Base-by-base conservation (phyloP, 371 early-diverging fungal genomes). In the Batkoa obscura region DNA sequence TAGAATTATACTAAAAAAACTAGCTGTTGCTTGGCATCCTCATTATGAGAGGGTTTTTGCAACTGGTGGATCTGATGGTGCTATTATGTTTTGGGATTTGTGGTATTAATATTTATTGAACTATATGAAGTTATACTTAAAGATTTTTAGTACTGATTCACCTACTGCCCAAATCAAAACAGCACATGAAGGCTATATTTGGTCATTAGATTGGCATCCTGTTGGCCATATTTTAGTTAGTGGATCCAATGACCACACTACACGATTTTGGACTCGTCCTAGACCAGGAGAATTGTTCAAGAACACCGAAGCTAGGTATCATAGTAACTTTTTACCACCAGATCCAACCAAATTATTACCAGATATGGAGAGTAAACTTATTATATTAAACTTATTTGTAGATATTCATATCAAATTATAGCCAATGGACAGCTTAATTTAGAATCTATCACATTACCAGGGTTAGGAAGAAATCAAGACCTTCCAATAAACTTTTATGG, bases 171-270 rank as follows among this genome's bases (percentile, higher is more conserved):
- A 73, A 10, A 76, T 95, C 62, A 88, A 92, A 43, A 76, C 76
- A 10, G 98, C 96, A 0, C 99, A 99, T 64, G 93, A 90, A 30
- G 83, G 84, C 34, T 84, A 89, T 48, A 83, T 99, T n/a, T 99
- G 98, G 94, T 82, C 95, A 3, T 68, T 99, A 41, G 99, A 96
- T 62, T 99, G 93, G 90, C 99, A 99, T 70, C 99, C 99, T 4
- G 70, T 93, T 17, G 99, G 99, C 0, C 99, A 99, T 68, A 78
- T 95, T 6, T 72, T 99, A 8, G 95, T 90, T 0, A 86, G 92
- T 0, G 98, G 99, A 17, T 91, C 93, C 10, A 96, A 98, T 58
- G 99, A 99, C 68, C 88, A 94, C 61, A 83, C 92, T 0, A 93
- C 96, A 0, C 82, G 93, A n/a, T 99, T 99, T 67, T 99, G 99